A percentile compares a stretch with the other conserved stretches of the same genome.
phyloP scores from a whole-genome alignment of 1,284 basidiomycete genomes.

The Microbotryum intermedium region DNA sequence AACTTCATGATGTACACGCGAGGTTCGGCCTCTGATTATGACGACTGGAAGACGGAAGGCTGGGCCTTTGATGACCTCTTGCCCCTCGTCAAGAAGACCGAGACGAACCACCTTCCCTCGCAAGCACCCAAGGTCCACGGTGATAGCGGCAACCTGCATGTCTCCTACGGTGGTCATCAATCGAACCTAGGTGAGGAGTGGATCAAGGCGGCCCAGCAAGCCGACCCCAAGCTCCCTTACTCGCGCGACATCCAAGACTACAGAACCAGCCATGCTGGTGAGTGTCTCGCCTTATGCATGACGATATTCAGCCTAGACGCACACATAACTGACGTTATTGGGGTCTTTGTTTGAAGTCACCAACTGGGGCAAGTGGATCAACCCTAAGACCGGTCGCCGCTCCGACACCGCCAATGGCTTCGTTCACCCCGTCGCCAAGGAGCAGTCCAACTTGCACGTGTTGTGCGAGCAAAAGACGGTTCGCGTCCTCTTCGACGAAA shows the following conservation, averaged over 20 bases:
- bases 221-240: slow-evolving; percentile 8
- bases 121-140: slow-evolving; percentile 5
- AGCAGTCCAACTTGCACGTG: slow-evolving; percentile 9
- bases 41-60: slow-evolving; percentile 9
- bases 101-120: slow-evolving; percentile 6
- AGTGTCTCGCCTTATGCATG: neutral
- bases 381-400: slow-evolving; percentile 2
- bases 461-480: slow-evolving; percentile 1
- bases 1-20: slow-evolving; percentile 14
- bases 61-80: slow-evolving; percentile 8
- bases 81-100: slow-evolving; percentile 4
- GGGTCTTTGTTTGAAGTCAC: neutral
- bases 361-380: slow-evolving; percentile 6
- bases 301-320: neutral
- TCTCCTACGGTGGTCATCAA: slow-evolving; percentile 7
- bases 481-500: slow-evolving; percentile 11
- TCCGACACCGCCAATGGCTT: slow-evolving; percentile 4
- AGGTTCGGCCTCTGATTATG: slow-evolving; percentile 6
- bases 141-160: slow-evolving; percentile 1
- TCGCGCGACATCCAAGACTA: slow-evolving; percentile 8
- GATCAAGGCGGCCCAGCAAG: neutral
- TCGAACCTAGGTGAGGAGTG: slow-evolving; percentile 3
- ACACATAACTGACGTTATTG: neutral
- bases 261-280: slow-evolving; percentile 5
- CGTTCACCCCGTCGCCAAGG: slow-evolving; percentile 5